phyloP scores from a whole-genome alignment of 176 grass and related monocot genomes.

The Chloris gayana region DNA sequence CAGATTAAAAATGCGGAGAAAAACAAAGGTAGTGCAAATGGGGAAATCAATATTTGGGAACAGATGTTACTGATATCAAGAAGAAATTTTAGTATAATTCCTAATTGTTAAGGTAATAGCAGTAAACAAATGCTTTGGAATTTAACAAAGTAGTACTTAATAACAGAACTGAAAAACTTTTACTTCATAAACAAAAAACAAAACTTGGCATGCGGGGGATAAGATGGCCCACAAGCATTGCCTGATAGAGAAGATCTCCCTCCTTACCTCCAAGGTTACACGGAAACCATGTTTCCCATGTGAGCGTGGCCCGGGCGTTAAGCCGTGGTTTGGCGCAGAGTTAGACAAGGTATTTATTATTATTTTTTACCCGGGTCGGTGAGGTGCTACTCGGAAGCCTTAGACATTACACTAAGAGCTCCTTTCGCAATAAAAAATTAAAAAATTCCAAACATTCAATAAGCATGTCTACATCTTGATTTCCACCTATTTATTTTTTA shows the following conservation, averaged over 20 bases:
- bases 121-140: constrained; percentile 9
- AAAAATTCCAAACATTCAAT: not conserved
- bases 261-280: too few relatives aligned
- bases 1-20: not conserved
- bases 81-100: not conserved
- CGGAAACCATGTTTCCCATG: too few relatives aligned
- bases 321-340: too few relatives aligned
- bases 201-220: too few relatives aligned
- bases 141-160: not conserved
- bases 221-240: too few relatives aligned
- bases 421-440: too few relatives aligned
- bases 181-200: not conserved
- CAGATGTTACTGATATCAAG: not conserved
- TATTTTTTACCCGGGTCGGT: too few relatives aligned
- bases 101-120: not conserved
- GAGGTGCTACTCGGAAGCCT: too few relatives aligned
- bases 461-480: constrained; percentile 6
- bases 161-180: not conserved
- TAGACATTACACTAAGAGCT: too few relatives aligned
- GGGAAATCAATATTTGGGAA: not conserved
- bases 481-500: not conserved
- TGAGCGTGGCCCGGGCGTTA: too few relatives aligned
- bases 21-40: not conserved
- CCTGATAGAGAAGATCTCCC: too few relatives aligned
- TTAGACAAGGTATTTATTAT: too few relatives aligned